A percentile compares a stretch with the other conserved stretches of the same genome.
These are phyloP conservation scores for Entamoeba invadens DNA, from an alignment of 208 protist species.

Conservation along the genomic window DNA sequence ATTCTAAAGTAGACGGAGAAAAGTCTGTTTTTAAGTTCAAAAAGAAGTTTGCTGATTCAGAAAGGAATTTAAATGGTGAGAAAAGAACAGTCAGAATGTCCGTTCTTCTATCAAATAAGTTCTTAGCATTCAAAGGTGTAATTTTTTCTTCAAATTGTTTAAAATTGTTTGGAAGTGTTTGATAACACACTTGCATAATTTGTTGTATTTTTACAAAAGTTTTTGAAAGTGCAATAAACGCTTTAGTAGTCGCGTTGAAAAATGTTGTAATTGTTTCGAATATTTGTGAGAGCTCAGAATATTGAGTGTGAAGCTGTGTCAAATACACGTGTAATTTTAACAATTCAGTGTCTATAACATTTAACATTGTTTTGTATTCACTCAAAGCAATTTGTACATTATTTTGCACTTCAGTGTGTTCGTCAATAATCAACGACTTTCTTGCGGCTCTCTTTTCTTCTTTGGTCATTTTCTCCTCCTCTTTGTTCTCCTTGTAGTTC, in stretches of 20 bases:
- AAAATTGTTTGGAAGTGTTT: neutral
- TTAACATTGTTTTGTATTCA: too few relatives aligned
- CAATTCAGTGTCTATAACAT: too few relatives aligned
- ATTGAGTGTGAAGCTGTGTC: too few relatives aligned
- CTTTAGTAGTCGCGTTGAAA: neutral
- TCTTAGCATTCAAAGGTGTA: neutral
- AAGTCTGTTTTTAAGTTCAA: neutral
- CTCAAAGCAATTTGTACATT: too few relatives aligned
- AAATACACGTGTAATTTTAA: too few relatives aligned
- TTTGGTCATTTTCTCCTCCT: too few relatives aligned
- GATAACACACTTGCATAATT: neutral
- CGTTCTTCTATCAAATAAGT: neutral
- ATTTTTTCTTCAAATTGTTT: neutral
- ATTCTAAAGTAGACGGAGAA: neutral
- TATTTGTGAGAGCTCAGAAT: too few relatives aligned
- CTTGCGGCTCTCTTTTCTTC: too few relatives aligned
- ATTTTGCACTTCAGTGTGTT: too few relatives aligned
- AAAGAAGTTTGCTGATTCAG: neutral
- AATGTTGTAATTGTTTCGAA: neutral
- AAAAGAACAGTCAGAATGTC: neutral
- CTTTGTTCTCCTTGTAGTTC: too few relatives aligned
- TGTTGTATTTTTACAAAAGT: neutral
- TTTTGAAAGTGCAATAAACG: neutral
- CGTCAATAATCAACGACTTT: too few relatives aligned
- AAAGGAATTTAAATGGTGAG: neutral